Percentiles rank a stretch among this genome's conserved stretches.
phyloP scores from a whole-genome alignment of 169 alveolate genomes.

The Eimeria maxima region DNA sequence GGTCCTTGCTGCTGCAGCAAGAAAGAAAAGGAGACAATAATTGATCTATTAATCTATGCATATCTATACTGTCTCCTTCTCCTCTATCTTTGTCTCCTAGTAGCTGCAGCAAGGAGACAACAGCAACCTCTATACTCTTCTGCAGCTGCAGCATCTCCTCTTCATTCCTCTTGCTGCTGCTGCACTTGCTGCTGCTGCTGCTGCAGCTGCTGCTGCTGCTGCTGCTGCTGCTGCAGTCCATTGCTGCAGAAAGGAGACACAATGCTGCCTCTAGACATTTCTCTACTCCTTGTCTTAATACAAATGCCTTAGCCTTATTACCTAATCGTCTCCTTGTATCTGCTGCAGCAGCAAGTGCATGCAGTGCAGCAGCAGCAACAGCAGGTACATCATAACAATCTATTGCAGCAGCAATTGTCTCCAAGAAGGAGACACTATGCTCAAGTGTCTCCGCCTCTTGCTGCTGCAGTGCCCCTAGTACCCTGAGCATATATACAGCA shows the following conservation, averaged over 20 bases:
- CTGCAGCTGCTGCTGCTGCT: background rate
- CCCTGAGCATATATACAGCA: slow-evolving; percentile 19
- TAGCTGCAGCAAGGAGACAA: slow-evolving; percentile 42
- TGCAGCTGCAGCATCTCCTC: slow-evolving; percentile 13
- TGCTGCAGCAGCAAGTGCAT: slow-evolving; percentile 58
- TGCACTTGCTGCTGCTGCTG: background rate
- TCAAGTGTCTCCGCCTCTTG: slow-evolving; percentile 43
- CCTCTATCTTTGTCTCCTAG: slow-evolving; percentile 71
- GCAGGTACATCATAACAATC: slow-evolving; percentile 3
- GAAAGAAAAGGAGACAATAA: slow-evolving; percentile 71
- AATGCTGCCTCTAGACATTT: slow-evolving; percentile 75
- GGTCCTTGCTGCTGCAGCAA: slow-evolving; percentile 42
- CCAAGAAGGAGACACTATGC: slow-evolving; percentile 51
- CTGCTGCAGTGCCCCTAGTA: slow-evolving; percentile 27
- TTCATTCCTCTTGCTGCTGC: background rate
- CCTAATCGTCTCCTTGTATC: slow-evolving; percentile 73
- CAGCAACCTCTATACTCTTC: background rate
- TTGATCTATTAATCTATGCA: slow-evolving; percentile 71
- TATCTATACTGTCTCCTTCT: slow-evolving; percentile 54
- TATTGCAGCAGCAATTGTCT: slow-evolving; percentile 31
- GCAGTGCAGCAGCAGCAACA: slow-evolving; percentile 67
- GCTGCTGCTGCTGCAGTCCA: background rate
- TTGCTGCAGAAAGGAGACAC: slow-evolving; percentile 1
- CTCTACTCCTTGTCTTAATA: slow-evolving; percentile 63
- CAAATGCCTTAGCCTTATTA: slow-evolving; percentile 30